Conservation (phyloP, 768 basidiomycete species). For the Naganishia antarctica region DNA sequence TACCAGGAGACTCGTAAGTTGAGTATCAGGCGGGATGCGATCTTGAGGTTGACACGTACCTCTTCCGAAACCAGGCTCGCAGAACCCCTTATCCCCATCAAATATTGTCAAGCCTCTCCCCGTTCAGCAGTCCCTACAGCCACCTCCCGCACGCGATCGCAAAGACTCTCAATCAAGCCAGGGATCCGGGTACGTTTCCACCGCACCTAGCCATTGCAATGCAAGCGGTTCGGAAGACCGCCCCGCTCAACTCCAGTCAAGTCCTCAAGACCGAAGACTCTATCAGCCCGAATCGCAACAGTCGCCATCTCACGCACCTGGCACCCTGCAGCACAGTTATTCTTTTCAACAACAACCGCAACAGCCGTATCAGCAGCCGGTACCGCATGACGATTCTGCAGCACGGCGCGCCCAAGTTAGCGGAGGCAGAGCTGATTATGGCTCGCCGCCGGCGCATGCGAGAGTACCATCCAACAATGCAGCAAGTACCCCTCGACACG, state of each 20-base stretch:
- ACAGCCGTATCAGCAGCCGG: not conserved
- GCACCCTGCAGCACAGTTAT: not conserved
- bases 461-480: not conserved
- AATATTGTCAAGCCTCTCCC: not conserved
- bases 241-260: not conserved
- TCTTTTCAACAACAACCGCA: not conserved
- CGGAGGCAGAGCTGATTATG: not conserved
- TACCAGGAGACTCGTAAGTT: constrained; percentile 15
- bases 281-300: not conserved
- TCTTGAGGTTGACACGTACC: not conserved
- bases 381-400: not conserved
- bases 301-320: not conserved
- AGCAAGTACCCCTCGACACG: not conserved
- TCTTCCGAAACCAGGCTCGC: not conserved
- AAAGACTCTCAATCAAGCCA: constrained; percentile 34
- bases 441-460: not conserved
- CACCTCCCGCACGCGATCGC: constrained; percentile 22
- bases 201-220: not conserved
- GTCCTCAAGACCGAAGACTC: constrained; percentile 3
- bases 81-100: constrained; percentile 13
- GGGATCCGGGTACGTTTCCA: constrained; percentile 3
- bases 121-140: not conserved
- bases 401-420: not conserved
- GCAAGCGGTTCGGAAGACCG: constrained; percentile 3
- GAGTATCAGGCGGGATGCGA: no score